These are phyloP conservation scores for Liriodendron chinense DNA, from an alignment of 164 flowering plant genomes.

Conservation along the genomic window DNA sequence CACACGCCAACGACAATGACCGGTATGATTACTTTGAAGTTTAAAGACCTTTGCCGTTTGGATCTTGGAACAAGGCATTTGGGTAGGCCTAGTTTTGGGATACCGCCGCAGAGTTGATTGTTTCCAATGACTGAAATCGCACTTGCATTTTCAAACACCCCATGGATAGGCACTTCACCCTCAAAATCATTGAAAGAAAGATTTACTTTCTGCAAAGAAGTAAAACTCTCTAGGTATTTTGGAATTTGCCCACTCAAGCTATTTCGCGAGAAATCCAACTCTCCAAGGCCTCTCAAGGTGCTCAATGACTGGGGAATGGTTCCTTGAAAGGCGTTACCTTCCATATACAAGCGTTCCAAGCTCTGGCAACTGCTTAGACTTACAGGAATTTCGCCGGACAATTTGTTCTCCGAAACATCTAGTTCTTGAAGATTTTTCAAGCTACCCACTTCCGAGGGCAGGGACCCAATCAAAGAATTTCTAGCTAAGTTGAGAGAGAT, in stretches of 20 bases:
- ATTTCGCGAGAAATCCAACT: constrained; percentile 18
- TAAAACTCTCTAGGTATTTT: neutral
- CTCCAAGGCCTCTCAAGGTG: constrained; percentile 9
- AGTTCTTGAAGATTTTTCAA: constrained; percentile 22
- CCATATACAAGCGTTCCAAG: constrained; percentile 16
- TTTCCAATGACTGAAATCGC: constrained; percentile 10
- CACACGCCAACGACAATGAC: neutral
- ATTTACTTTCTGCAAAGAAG: constrained; percentile 20
- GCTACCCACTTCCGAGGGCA: constrained; percentile 31
- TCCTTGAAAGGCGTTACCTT: constrained; percentile 29
- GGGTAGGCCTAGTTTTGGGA: constrained; percentile 8
- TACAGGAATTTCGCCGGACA: constrained; percentile 37
- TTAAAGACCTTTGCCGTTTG: neutral
- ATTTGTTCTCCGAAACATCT: constrained; percentile 26
- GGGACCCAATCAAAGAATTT: constrained; percentile 27
- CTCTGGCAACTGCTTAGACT: constrained; percentile 19
- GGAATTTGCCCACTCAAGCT: constrained; percentile 21
- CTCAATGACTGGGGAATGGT: constrained; percentile 20
- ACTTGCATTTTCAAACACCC: constrained; percentile 12
- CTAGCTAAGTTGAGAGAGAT: constrained; percentile 19
- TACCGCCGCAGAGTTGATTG: constrained; percentile 16
- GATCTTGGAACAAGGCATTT: neutral
- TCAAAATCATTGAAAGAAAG: constrained; percentile 19
- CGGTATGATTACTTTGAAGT: neutral
- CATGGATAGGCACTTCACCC: constrained; percentile 10